These are phyloP conservation scores for Penicillium sp. DNA, from an alignment of 2,329 filamentous ascomycete species.

Conservation along the genomic window DNA sequence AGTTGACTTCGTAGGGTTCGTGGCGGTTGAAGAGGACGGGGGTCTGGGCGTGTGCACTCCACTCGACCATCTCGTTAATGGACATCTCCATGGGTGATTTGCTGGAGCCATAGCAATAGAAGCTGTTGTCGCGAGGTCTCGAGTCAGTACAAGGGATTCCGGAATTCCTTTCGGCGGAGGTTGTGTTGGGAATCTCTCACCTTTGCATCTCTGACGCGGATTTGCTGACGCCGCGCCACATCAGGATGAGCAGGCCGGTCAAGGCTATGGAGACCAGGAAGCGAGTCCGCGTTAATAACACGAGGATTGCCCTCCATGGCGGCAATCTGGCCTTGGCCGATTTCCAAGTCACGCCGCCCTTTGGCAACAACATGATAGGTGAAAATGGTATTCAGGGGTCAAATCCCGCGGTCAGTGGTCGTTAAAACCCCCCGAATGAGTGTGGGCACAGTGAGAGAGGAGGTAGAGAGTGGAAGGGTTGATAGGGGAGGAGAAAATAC, in stretches of 20 bases:
- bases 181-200: constrained; percentile 49
- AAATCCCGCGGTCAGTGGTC: constrained; percentile 20
- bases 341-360: constrained; percentile 90
- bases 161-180: background rate
- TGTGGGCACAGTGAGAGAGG: constrained; percentile 22
- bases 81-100: constrained; percentile 97
- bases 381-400: constrained; percentile 19
- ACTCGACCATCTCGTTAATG: constrained; percentile 81
- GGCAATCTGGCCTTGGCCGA: constrained; percentile 75
- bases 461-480: constrained; percentile 3
- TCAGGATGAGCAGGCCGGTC: constrained; percentile 66
- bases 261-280: constrained; percentile 71
- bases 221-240: constrained; percentile 82
- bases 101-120: constrained; percentile 93
- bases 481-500: constrained; percentile 22
- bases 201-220: constrained; percentile 86
- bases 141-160: constrained; percentile 4
- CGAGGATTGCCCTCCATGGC: constrained; percentile 66
- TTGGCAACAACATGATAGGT: constrained; percentile 77
- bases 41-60: constrained; percentile 83
- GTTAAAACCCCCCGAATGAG: constrained; percentile 28
- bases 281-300: constrained; percentile 70
- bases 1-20: constrained; percentile 78
- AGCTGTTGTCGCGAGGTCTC: constrained; percentile 53
- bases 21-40: constrained; percentile 97